These are phyloP conservation scores for Mycena galericulata DNA, from an alignment of 768 basidiomycete genomes.

Conservation along the genomic window DNA sequence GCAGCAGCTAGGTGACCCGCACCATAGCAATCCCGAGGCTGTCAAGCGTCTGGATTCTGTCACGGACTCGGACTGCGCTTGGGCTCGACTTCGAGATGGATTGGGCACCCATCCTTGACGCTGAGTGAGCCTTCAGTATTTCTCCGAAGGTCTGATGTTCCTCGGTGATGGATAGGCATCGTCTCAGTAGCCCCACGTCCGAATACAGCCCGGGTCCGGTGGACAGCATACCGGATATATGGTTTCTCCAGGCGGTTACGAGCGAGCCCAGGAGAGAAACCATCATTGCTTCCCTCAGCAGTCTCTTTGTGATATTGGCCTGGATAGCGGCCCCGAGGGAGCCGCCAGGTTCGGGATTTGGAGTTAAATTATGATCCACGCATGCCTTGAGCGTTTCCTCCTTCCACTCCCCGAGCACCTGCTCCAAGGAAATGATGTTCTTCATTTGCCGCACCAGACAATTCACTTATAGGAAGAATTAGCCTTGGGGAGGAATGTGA, in stretches of 20 bases:
- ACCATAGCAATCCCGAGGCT: too few species aligned
- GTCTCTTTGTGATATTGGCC: not conserved
- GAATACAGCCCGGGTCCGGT: constrained; percentile 12
- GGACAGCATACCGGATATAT: not conserved
- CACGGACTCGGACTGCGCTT: too few species aligned
- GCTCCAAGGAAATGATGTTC: constrained; percentile 1
- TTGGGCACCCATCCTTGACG: too few species aligned
- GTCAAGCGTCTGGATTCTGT: too few species aligned
- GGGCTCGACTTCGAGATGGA: too few species aligned
- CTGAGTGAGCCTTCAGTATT: not conserved
- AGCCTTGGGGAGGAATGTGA: not conserved
- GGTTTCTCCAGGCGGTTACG: constrained; percentile 10
- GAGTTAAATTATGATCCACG: not conserved
- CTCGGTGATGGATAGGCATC: not conserved
- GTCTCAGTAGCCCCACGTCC: constrained; percentile 5
- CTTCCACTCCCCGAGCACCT: not conserved
- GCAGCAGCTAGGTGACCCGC: too few species aligned
- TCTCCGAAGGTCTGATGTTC: constrained; percentile 5
- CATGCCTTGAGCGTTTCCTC: constrained; percentile 1
- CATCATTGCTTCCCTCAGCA: constrained; percentile 11
- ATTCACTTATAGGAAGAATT: not conserved
- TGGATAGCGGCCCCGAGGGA: not conserved
- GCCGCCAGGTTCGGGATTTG: not conserved
- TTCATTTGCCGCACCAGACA: constrained; percentile 5
- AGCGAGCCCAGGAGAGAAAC: constrained; percentile 15